phyloP scores from a whole-genome alignment of 2,329 filamentous ascomycete genomes.

The Tolypocladium endophyticum region DNA sequence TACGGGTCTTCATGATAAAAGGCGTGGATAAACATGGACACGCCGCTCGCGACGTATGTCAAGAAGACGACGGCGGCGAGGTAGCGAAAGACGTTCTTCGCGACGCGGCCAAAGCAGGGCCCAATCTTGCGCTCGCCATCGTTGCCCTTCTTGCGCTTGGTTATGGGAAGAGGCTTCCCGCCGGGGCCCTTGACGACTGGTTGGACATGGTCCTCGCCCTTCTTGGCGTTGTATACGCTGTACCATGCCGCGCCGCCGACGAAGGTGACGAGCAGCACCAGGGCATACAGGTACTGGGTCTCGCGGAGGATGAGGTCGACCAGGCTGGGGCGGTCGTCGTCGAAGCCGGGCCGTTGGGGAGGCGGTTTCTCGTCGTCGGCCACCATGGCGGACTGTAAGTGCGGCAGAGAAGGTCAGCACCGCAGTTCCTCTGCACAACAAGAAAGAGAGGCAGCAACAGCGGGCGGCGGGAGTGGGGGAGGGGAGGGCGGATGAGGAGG shows the following conservation, averaged over 20 bases:
- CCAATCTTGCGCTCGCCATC: slow-evolving; percentile 32
- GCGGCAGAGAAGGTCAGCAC: background rate
- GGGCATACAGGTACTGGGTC: slow-evolving; percentile 41
- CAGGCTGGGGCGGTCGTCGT: slow-evolving; percentile 12
- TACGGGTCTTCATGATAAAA: slow-evolving; percentile 35
- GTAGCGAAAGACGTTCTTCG: slow-evolving; percentile 66
- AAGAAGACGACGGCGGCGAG: slow-evolving; percentile 59
- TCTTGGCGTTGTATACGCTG: slow-evolving; percentile 40
- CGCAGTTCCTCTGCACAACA: background rate
- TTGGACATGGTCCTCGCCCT: slow-evolving; percentile 33
- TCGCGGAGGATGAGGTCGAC: slow-evolving; percentile 33
- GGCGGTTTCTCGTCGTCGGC: slow-evolving; percentile 21
- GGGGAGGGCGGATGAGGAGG: background rate
- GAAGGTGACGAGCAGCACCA: slow-evolving; percentile 41
- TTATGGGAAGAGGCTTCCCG: slow-evolving; percentile 72
- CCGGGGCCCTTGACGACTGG: slow-evolving; percentile 63
- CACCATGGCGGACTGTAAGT: slow-evolving; percentile 22
- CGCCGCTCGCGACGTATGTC: slow-evolving; percentile 67
- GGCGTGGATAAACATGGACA: slow-evolving; percentile 64
- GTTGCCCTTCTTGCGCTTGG: slow-evolving; percentile 44
- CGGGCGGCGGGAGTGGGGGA: background rate
- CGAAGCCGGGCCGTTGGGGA: slow-evolving; percentile 12
- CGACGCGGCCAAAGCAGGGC: slow-evolving; percentile 50
- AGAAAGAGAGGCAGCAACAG: background rate
- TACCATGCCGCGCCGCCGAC: slow-evolving; percentile 39